These are phyloP conservation scores for Debaryomyces sp. DNA, from an alignment of 1,139 yeast species.

Conservation along the genomic window DNA sequence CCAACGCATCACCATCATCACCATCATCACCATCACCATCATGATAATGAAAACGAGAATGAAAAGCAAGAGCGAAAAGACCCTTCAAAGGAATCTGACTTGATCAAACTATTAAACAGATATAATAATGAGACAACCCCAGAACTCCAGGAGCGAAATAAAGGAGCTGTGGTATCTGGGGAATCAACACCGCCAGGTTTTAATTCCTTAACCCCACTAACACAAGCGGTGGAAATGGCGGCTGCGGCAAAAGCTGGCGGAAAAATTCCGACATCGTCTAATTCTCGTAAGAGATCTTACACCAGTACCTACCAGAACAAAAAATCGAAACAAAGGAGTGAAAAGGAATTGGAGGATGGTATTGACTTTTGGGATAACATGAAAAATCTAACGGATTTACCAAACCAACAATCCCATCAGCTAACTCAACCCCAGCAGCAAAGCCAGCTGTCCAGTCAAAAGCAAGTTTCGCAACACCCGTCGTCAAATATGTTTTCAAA, in stretches of 20 bases:
- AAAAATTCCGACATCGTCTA: conserved; percentile 7
- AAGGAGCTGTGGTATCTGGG: conserved; percentile 5
- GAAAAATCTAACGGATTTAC: conserved; percentile 47
- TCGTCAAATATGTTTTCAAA: conserved; percentile 41
- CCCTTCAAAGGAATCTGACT: conserved; percentile 36
- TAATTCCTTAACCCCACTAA: conserved; percentile 40
- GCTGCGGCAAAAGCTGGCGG: conserved; percentile 36
- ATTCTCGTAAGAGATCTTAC: not conserved
- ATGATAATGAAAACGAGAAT: conserved; percentile 13
- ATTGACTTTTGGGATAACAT: conserved; percentile 73
- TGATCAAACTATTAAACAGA: conserved; percentile 41
- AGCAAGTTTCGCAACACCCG: conserved; percentile 53
- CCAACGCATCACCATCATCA: conserved; percentile 26
- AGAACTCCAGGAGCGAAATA: conserved; percentile 1
- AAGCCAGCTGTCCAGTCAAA: conserved; percentile 13
- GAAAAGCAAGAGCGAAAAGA: not conserved
- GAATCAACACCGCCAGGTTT: conserved; percentile 18
- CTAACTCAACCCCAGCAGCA: conserved; percentile 15
- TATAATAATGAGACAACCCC: conserved; percentile 12
- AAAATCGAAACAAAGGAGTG: conserved; percentile 17
- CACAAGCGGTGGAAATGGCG: conserved; percentile 48
- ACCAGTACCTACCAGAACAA: conserved; percentile 4
- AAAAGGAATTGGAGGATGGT: conserved; percentile 41
- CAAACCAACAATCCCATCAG: conserved; percentile 29
- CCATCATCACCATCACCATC: conserved; percentile 34